These are phyloP conservation scores for Mucor irregularis DNA, from an alignment of 371 early-diverging fungal genomes.

Conservation along the genomic window DNA sequence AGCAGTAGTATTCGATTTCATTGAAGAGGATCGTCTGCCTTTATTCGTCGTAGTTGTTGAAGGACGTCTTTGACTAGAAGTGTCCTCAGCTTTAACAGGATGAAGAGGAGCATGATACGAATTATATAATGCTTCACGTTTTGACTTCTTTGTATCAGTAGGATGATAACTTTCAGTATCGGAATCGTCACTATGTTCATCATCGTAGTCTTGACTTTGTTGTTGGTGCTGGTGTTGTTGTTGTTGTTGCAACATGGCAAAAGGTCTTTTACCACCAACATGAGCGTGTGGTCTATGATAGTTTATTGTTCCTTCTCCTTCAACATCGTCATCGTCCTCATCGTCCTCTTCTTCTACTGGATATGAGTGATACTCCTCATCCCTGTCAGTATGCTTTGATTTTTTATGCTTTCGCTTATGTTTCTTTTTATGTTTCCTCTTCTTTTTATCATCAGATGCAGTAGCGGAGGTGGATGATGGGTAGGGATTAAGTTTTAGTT, in stretches of 20 bases:
- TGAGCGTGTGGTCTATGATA: constrained; percentile 1
- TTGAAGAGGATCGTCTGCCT: constrained; percentile 17
- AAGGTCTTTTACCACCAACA: constrained; percentile 26
- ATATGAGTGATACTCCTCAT: too few species aligned
- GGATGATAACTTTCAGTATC: constrained; percentile 19
- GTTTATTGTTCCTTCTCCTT: background rate
- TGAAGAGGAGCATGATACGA: background rate
- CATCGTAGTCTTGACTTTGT: background rate
- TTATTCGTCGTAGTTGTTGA: constrained; percentile 2
- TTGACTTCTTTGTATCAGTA: constrained; percentile 15
- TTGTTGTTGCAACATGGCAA: constrained; percentile 20
- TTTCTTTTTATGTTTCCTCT: constrained; percentile 43
- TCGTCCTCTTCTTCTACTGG: constrained; percentile 20
- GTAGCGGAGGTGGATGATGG: constrained; percentile 1
- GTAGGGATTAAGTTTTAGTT: constrained; percentile 43
- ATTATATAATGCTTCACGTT: background rate
- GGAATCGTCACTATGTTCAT: background rate
- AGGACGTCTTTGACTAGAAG: background rate
- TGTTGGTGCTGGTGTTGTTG: background rate
- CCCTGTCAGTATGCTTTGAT: constrained; percentile 13
- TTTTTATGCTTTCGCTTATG: constrained; percentile 42
- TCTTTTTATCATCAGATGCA: constrained; percentile 24
- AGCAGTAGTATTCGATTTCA: constrained; percentile 1
- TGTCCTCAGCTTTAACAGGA: background rate
- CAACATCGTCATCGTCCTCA: constrained; percentile 6